A percentile compares a stretch with the other conserved stretches of the same genome.
These are phyloP conservation scores for Hypomontagnella submonticulosa DNA, from an alignment of 495 filamentous ascomycete species.

Conservation along the genomic window DNA sequence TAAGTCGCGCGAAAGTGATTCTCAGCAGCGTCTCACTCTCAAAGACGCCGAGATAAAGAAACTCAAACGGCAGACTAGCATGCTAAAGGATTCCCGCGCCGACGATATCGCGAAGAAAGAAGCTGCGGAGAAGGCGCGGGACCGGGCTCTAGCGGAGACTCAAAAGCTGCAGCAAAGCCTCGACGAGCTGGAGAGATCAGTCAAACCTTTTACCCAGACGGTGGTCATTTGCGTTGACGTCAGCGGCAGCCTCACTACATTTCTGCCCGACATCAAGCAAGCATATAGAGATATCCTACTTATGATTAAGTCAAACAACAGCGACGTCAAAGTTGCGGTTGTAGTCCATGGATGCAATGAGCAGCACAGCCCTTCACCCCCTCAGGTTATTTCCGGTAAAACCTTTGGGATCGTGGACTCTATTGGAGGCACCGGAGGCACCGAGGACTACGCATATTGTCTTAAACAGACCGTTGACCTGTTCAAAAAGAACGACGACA, in stretches of 20 bases:
- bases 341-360: conserved; percentile 10
- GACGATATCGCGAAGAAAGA: no score
- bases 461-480: background rate
- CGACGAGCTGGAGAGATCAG: conserved; percentile 10
- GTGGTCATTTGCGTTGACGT: conserved; percentile 25
- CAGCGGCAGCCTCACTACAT: conserved; percentile 6
- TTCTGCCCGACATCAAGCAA: conserved; percentile 18
- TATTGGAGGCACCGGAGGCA: background rate
- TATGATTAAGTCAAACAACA: conserved; percentile 14
- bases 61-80: conserved; percentile 1
- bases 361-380: background rate
- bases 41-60: conserved; percentile 4
- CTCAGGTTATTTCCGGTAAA: conserved; percentile 10
- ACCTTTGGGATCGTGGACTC: conserved; percentile 21
- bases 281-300: conserved; percentile 26
- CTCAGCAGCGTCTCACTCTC: conserved; percentile 1
- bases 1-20: background rate
- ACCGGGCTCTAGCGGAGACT: conserved; percentile 1
- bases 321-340: conserved; percentile 14
- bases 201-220: conserved; percentile 15
- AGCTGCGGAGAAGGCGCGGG: background rate
- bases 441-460: conserved; percentile 21
- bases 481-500: background rate
- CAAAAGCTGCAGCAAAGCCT: conserved; percentile 10
- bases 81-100: no score